A percentile compares a stretch with the other conserved stretches of the same genome.
phyloP scores from a whole-genome alignment of 441 rosid species.

The Cnidoscolus chayamansa region DNA sequence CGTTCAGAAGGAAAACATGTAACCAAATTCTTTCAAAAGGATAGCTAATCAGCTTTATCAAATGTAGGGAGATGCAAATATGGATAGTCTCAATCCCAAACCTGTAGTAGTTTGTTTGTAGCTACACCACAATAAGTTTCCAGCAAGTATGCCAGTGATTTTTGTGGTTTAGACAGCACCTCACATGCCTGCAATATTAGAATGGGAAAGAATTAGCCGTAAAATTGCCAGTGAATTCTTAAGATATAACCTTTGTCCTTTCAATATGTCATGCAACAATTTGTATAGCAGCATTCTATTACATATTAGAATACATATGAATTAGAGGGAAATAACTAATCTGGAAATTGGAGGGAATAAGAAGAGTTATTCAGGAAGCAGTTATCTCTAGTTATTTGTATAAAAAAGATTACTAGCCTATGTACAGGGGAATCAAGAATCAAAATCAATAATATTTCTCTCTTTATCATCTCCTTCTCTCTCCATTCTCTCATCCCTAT shows the following conservation, averaged over 20 bases:
- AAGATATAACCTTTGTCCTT: background rate
- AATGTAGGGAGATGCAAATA: conserved; percentile 7
- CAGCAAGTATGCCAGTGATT: conserved; percentile 80
- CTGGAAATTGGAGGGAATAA: too few species aligned
- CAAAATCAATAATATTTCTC: too few species aligned
- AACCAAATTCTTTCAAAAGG: background rate
- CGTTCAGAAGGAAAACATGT: background rate
- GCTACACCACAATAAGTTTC: conserved; percentile 72
- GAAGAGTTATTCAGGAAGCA: too few species aligned
- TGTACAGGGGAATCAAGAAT: too few species aligned
- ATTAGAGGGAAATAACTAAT: too few species aligned
- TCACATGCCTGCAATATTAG: conserved; percentile 69
- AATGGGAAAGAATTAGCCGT: conserved; percentile 16
- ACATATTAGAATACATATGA: too few species aligned
- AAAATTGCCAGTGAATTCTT: background rate
- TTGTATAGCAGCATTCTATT: background rate
- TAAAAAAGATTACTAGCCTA: too few species aligned
- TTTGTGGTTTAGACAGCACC: conserved; percentile 80
- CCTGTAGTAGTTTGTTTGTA: conserved; percentile 88
- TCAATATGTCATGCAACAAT: background rate
- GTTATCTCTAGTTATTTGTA: too few species aligned
- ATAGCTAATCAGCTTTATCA: background rate
- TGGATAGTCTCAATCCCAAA: conserved; percentile 27
- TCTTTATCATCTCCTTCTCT: too few species aligned
- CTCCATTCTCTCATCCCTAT: too few species aligned